phyloP scores from a whole-genome alignment of 306 rosid species.

The Begonia loranthoides region DNA sequence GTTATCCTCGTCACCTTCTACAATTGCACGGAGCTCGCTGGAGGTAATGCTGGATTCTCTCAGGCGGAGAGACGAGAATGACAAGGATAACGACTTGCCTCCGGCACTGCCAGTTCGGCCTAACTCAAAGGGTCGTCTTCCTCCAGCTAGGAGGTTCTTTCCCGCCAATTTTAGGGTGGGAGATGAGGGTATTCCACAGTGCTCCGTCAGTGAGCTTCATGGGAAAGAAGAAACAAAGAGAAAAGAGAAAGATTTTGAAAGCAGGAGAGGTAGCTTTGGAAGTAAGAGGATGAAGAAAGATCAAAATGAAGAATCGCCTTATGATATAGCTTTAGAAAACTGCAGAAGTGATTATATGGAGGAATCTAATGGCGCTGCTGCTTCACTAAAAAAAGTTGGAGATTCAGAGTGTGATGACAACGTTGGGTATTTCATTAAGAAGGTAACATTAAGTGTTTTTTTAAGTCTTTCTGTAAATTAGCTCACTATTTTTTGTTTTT shows the following conservation, averaged over 20 bases:
- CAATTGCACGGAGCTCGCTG: conserved; percentile 66
- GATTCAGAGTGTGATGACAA: conserved; percentile 29
- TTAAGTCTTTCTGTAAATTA: too few relatives aligned
- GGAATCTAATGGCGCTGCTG: conserved; percentile 12
- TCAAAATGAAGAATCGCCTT: conserved; percentile 54
- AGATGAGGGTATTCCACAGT: conserved; percentile 15
- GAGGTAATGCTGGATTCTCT: conserved; percentile 96
- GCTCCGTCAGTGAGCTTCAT: conserved; percentile 13
- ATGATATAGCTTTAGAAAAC: conserved; percentile 25
- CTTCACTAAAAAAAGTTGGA: conserved; percentile 11
- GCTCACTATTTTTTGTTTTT: too few relatives aligned
- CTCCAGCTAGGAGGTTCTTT: conserved; percentile 53
- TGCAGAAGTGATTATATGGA: conserved; percentile 10
- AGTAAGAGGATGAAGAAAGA: conserved; percentile 41
- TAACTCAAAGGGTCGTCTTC: conserved; percentile 54
- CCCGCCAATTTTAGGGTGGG: conserved; percentile 33
- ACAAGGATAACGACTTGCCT: conserved; percentile 70
- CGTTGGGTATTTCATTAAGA: not conserved
- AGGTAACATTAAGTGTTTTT: not conserved
- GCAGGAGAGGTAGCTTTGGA: conserved; percentile 40
- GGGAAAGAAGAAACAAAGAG: conserved; percentile 35
- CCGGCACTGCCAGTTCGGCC: conserved; percentile 97
- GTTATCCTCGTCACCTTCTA: conserved; percentile 47
- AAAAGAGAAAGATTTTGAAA: conserved; percentile 26
- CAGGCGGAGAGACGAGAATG: conserved; percentile 57